A percentile compares a stretch with the other conserved stretches of the same genome.
Conservation (phyloP, 768 basidiomycete genomes). For the Mrakia blollopis region DNA sequence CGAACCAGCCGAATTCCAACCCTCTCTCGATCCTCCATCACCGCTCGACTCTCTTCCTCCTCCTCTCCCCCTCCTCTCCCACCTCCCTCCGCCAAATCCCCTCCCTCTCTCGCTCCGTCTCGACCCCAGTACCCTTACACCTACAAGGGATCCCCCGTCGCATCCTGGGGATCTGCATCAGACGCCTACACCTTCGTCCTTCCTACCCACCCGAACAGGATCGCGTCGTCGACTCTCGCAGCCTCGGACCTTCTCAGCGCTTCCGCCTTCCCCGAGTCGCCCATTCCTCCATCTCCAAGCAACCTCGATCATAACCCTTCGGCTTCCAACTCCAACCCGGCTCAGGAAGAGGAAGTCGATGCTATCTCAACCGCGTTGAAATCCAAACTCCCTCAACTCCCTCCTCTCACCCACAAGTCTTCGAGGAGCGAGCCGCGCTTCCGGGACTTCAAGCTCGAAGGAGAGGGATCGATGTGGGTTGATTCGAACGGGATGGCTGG, state of each 20-base stretch:
- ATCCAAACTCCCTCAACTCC: background rate
- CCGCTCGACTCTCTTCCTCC: background rate
- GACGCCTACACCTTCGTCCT: background rate
- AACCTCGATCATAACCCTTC: background rate
- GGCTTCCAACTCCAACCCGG: background rate
- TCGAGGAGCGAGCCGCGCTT: background rate
- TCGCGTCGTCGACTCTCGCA: background rate
- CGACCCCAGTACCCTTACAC: background rate
- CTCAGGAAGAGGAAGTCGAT: background rate
- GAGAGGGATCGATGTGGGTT: background rate
- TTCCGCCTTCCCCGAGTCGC: background rate
- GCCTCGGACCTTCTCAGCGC: background rate
- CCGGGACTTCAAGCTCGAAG: background rate
- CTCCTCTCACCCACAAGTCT: background rate
- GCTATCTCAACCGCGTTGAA: background rate
- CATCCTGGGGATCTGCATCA: background rate
- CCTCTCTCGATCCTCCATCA: background rate
- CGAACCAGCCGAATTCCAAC: background rate
- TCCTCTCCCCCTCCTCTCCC: background rate
- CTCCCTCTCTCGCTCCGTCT: background rate
- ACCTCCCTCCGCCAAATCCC: background rate
- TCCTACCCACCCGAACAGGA: background rate
- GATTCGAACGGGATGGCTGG: background rate
- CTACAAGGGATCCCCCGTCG: background rate
- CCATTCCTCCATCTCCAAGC: background rate